These are phyloP conservation scores for Aspergillus sp. DNA, from an alignment of 2,329 filamentous ascomycete genomes.

Conservation along the genomic window DNA sequence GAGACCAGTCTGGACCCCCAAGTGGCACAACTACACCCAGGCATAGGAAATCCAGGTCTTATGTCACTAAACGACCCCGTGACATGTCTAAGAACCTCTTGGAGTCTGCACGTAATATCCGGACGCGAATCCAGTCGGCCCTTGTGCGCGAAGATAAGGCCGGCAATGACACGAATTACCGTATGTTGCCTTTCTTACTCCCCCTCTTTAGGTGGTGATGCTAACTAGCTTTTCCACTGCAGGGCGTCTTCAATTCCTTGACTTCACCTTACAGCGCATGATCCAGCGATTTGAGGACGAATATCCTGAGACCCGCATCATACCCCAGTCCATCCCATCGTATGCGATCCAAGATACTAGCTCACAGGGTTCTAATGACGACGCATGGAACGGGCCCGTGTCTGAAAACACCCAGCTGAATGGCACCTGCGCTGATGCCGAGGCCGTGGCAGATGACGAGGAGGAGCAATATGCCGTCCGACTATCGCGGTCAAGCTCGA, in stretches of 20 bases:
- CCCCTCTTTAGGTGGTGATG: not conserved
- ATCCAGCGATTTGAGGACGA: constrained; percentile 96
- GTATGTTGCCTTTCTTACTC: constrained; percentile 54
- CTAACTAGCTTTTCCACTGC: constrained; percentile 10
- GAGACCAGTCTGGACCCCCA: constrained; percentile 44
- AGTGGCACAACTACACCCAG: constrained; percentile 59
- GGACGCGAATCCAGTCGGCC: constrained; percentile 78
- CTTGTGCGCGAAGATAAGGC: constrained; percentile 72
- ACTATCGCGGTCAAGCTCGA: constrained; percentile 62
- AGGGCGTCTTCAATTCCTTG: constrained; percentile 82
- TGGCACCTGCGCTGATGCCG: constrained; percentile 31
- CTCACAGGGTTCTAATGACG: constrained; percentile 40
- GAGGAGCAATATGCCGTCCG: constrained; percentile 50
- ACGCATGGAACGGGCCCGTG: constrained; percentile 23
- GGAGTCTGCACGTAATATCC: constrained; percentile 84
- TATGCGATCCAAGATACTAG: constrained; percentile 28
- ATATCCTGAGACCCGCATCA: constrained; percentile 80
- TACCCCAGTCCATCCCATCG: constrained; percentile 24
- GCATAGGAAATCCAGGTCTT: constrained; percentile 51
- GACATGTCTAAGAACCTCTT: constrained; percentile 92
- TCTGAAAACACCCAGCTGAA: constrained; percentile 35
- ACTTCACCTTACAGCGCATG: constrained; percentile 83
- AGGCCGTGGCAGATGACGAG: constrained; percentile 43
- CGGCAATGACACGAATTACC: constrained; percentile 73
- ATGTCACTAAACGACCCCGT: constrained; percentile 69